Evolutionary conservation across 2,329 filamentous ascomycete genomes (phyloP).

Genomic region (Scedosporium minutisporum): DNA sequence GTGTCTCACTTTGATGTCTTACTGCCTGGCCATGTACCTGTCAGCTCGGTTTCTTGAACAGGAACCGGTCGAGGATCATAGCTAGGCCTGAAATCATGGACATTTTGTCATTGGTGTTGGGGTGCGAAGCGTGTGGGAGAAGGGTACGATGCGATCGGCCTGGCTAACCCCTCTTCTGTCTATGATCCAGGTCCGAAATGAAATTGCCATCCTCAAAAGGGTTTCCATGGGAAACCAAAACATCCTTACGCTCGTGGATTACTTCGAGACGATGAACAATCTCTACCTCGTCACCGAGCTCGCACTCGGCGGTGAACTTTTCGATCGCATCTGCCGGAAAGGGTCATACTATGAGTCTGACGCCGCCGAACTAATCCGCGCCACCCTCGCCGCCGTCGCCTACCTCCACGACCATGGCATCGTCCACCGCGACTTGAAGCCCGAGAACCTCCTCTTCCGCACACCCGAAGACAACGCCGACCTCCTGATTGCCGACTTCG

Average conservation of each 20-base stretch:
- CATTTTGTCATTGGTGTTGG: too few species aligned
- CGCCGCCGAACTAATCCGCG: constrained; percentile 87
- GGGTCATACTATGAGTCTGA: constrained; percentile 98
- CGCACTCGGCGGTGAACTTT: constrained; percentile 89
- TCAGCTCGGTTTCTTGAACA: too few species aligned
- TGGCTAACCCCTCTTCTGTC: neutral
- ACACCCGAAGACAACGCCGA: constrained; percentile 98
- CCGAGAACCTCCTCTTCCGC: constrained; percentile 91
- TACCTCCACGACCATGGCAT: constrained; percentile 98
- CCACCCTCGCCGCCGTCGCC: constrained; percentile 91
- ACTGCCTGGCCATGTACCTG: too few species aligned
- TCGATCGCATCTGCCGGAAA: constrained; percentile 97
- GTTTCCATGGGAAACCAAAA: constrained; percentile 99
- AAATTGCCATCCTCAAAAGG: constrained; percentile 92
- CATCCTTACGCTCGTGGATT: constrained; percentile 94
- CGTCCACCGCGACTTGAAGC: constrained; percentile 94
- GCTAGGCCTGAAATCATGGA: neutral
- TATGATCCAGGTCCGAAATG: constrained; percentile 69
- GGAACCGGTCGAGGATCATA: too few species aligned
- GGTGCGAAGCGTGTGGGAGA: too few species aligned
- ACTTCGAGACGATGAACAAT: constrained; percentile 99
- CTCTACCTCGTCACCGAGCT: constrained; percentile 96
- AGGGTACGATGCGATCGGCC: neutral
- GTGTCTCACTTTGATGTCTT: too few species aligned
- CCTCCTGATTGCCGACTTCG: constrained; percentile 93